Percentiles rank a stretch among this genome's conserved stretches.
These are phyloP conservation scores for Entomortierella lignicola DNA, from an alignment of 192 early-diverging fungal species.

Conservation along the genomic window DNA sequence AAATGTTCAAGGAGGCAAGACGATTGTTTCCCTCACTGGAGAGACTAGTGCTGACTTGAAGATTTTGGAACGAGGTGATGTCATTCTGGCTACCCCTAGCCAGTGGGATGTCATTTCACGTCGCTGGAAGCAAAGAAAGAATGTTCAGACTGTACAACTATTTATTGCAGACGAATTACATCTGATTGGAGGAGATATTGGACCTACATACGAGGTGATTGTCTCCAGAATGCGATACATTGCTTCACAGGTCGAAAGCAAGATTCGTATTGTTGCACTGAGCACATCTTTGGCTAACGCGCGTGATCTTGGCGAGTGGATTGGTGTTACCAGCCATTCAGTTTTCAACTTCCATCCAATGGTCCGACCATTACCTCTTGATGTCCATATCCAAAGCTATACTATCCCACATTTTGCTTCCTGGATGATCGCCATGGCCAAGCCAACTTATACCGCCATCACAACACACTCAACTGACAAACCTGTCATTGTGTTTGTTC, in stretches of 20 bases:
- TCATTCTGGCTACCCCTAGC: constrained; percentile 88
- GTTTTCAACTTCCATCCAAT: constrained; percentile 97
- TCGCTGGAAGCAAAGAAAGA: constrained; percentile 94
- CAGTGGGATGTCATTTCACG: constrained; percentile 97
- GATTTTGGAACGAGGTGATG: constrained; percentile 89
- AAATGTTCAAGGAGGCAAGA: constrained; percentile 87
- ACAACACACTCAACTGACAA: constrained; percentile 69
- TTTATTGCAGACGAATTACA: constrained; percentile 96
- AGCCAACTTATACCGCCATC: constrained; percentile 85
- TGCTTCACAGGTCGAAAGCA: constrained; percentile 61
- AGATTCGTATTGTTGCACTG: constrained; percentile 92
- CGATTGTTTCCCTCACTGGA: constrained; percentile 88
- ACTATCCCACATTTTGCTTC: constrained; percentile 93
- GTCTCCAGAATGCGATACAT: constrained; percentile 96
- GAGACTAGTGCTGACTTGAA: constrained; percentile 92
- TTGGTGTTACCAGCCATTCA: constrained; percentile 79
- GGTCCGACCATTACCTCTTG: constrained; percentile 93
- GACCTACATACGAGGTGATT: constrained; percentile 93
- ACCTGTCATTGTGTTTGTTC: constrained; percentile 93
- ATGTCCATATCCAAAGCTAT: constrained; percentile 95
- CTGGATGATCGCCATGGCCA: constrained; percentile 93
- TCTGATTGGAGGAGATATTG: constrained; percentile 90
- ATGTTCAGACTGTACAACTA: constrained; percentile 89
- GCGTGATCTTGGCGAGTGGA: constrained; percentile 98
- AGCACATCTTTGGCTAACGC: constrained; percentile 95